Conservation (phyloP, 2,329 filamentous ascomycete species). For the Didymella segeticola region DNA sequence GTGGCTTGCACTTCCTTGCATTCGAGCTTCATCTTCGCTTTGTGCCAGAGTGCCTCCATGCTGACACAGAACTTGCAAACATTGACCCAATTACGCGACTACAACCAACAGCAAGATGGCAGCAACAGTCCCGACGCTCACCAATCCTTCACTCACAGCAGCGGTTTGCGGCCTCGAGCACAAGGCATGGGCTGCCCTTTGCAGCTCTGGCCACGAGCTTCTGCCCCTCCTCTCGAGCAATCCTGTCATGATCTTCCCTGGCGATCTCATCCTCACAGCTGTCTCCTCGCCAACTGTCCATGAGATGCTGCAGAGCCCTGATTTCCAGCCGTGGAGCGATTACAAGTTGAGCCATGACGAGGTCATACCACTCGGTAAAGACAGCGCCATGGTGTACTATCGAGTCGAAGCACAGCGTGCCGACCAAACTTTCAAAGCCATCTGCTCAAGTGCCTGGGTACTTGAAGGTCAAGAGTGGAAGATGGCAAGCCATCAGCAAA, state of each 20-base stretch:
- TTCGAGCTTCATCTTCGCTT: conserved; percentile 1
- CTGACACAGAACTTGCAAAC: background rate
- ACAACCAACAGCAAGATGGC: background rate
- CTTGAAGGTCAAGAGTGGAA: conserved; percentile 32
- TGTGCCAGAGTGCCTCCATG: background rate
- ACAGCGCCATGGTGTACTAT: conserved; percentile 36
- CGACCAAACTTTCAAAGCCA: conserved; percentile 27
- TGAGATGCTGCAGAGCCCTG: conserved; percentile 26
- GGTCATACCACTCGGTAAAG: conserved; percentile 31
- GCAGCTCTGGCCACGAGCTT: conserved; percentile 39
- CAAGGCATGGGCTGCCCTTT: conserved; percentile 47
- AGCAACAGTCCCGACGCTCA: conserved; percentile 23
- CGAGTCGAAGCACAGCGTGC: conserved; percentile 30
- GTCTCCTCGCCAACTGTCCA: conserved; percentile 37
- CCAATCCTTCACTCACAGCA: conserved; percentile 34
- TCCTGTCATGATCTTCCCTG: conserved; percentile 51
- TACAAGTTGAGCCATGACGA: conserved; percentile 40
- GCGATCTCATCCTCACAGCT: conserved; percentile 44
- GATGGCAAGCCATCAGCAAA: conserved; percentile 42
- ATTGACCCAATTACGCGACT: background rate
- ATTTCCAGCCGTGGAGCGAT: conserved; percentile 33
- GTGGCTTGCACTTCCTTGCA: conserved; percentile 12
- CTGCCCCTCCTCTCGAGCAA: conserved; percentile 42
- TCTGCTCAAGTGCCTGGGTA: conserved; percentile 39
- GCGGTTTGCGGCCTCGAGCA: conserved; percentile 42